Base-by-base conservation (phyloP, 1,139 yeast species). In the Taphrina populina region DNA sequence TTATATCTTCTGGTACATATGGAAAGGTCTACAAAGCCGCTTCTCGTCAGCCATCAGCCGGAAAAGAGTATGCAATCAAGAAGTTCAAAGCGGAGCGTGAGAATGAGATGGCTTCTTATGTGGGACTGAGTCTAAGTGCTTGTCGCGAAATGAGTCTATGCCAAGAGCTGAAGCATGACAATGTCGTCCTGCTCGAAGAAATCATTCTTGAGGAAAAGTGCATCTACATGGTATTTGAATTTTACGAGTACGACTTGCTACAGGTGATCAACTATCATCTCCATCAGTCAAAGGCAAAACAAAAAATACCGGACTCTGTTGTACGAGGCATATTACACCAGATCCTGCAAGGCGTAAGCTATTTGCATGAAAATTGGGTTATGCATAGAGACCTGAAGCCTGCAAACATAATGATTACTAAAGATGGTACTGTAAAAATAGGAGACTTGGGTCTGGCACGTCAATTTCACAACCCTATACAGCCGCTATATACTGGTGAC, bases 1-100 rank as follows among this genome's bases (percentile, higher is more conserved):
- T 92, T 69, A 94, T 92, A 60, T 98, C 98, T 0, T 96, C 98
- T 0, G 99, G 99, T 35, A 92, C 99, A 0, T 92, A 92, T 69
- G 99, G 99, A 23, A 82, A 94, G 62, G 99, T 92, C 26, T 94
- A 88, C 72, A 92, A 92, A 68, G 97, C 97, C 13, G 79, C 39
- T 21, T 51, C 46, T 62, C 32, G 63, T 58, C 15, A 52, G 36
- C 29, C 55, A 23, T 27, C 39, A 8, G 33, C 43, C 8, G 56
- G 41, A 27, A 45, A 59, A 58, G 60, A 58, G 29, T 64, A 58
- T 68, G 98, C 98, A n/a, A 90, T 92, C 64, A 92, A 92, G 68
- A 92, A 92, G 72, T 92, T 92, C 76, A 92, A 92, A 68, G 84
- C 90, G 41, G 98, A 92, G 64, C 83, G 88, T 65, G 95, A 88